phyloP scores from a whole-genome alignment of 768 basidiomycete species.

The Suillus paluster region DNA sequence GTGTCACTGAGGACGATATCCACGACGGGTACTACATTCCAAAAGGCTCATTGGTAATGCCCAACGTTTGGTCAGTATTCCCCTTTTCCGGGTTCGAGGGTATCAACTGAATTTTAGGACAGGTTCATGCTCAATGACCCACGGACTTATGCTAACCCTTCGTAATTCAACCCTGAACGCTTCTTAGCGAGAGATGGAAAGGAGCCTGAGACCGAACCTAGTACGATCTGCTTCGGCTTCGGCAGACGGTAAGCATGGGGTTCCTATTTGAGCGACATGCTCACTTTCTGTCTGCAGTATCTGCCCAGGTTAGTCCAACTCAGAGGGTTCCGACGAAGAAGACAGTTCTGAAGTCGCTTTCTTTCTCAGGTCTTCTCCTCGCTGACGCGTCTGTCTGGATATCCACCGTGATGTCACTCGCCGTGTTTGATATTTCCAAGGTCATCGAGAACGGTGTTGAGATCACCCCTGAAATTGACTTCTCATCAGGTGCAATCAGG shows the following conservation, averaged over 20 bases:
- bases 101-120: background rate
- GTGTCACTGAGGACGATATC: slow-evolving; percentile 60
- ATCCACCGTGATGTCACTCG: slow-evolving; percentile 47
- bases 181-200: slow-evolving; percentile 46
- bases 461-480: slow-evolving; percentile 57
- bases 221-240: slow-evolving; percentile 69
- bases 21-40: slow-evolving; percentile 68
- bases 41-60: slow-evolving; percentile 39
- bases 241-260: slow-evolving; percentile 55
- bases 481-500: slow-evolving; percentile 70
- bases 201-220: slow-evolving; percentile 58
- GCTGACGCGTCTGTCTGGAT: slow-evolving; percentile 57
- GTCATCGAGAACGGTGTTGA: slow-evolving; percentile 48
- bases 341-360: slow-evolving; percentile 17
- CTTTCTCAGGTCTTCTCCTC: slow-evolving; percentile 48
- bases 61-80: slow-evolving; percentile 26
- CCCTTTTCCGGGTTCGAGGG: slow-evolving; percentile 14
- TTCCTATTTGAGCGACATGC: slow-evolving; percentile 8
- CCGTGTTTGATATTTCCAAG: slow-evolving; percentile 53
- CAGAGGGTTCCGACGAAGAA: slow-evolving; percentile 6
- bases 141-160: slow-evolving; percentile 53
- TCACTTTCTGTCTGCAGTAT: slow-evolving; percentile 19
- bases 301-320: slow-evolving; percentile 30
- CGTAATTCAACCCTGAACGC: slow-evolving; percentile 62
- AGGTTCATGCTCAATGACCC: slow-evolving; percentile 40